phyloP scores from a whole-genome alignment of 129 eudicot species.

The Pseudognaphalium luteoalbum region DNA sequence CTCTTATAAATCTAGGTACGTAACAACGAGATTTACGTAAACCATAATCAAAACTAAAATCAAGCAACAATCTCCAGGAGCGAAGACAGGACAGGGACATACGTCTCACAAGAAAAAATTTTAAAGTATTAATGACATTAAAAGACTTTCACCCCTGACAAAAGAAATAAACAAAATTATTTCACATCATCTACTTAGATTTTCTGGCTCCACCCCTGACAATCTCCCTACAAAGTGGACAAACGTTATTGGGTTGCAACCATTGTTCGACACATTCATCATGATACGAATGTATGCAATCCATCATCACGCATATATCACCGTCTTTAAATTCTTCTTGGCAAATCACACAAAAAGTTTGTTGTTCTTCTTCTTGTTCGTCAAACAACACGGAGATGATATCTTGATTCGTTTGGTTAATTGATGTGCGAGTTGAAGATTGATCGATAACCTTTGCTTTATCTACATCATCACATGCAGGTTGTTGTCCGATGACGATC shows the following conservation, averaged over 20 bases:
- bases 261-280: conserved; percentile 7
- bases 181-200: too few relatives aligned
- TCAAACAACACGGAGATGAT: background rate
- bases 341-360: conserved; percentile 20
- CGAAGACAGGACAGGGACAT: too few relatives aligned
- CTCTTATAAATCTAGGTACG: too few relatives aligned
- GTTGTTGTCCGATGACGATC: background rate
- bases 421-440: background rate
- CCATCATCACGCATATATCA: background rate
- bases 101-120: too few relatives aligned
- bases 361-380: background rate
- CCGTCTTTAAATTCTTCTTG: background rate
- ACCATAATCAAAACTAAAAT: too few relatives aligned
- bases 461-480: background rate
- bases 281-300: conserved; percentile 20
- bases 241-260: conserved; percentile 1
- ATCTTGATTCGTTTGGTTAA: background rate
- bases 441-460: background rate
- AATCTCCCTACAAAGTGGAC: conserved; percentile 9
- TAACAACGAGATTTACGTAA: too few relatives aligned
- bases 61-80: too few relatives aligned
- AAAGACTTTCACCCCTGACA: too few relatives aligned
- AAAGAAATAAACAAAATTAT: too few relatives aligned
- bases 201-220: too few relatives aligned
- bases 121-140: too few relatives aligned